These are phyloP conservation scores for Microdochium bolleyi DNA, from an alignment of 2,329 filamentous ascomycete genomes.

Conservation along the genomic window DNA sequence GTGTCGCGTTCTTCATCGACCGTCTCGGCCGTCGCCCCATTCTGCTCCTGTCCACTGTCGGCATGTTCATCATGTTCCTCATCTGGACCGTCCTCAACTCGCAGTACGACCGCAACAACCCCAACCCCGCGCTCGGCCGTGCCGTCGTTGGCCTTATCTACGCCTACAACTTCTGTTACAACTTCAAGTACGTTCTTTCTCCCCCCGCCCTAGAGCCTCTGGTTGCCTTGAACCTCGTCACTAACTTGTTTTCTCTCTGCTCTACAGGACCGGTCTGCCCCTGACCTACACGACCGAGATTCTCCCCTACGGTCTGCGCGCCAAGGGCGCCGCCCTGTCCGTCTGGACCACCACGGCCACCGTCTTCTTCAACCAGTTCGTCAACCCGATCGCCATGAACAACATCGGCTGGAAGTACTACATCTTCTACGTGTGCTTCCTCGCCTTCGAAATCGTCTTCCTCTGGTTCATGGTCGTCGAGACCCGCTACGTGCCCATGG, in stretches of 20 bases:
- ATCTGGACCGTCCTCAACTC: constrained; percentile 43
- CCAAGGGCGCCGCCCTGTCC: constrained; percentile 24
- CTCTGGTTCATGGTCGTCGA: constrained; percentile 21
- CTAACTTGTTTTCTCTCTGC: too few species aligned
- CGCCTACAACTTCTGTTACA: constrained; percentile 53
- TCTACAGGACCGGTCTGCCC: constrained; percentile 31
- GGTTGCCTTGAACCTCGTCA: background rate
- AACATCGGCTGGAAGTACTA: constrained; percentile 44
- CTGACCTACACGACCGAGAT: constrained; percentile 35
- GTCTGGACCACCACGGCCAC: constrained; percentile 22
- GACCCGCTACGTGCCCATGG: constrained; percentile 22
- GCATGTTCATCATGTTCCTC: constrained; percentile 47
- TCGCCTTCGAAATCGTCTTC: constrained; percentile 15
- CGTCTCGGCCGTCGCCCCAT: constrained; percentile 39
- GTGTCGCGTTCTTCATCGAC: constrained; percentile 39
- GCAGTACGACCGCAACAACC: constrained; percentile 32
- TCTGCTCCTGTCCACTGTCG: constrained; percentile 41
- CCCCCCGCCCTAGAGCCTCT: constrained; percentile 24
- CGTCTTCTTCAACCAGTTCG: constrained; percentile 31
- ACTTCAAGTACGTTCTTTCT: constrained; percentile 50
- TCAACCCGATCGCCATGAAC: constrained; percentile 36
- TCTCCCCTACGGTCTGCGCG: constrained; percentile 14
- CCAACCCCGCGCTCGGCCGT: constrained; percentile 30
- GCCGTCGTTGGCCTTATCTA: constrained; percentile 49
- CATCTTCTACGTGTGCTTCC: constrained; percentile 37